phyloP scores from a whole-genome alignment of 768 basidiomycete genomes.

The Russula virescens region DNA sequence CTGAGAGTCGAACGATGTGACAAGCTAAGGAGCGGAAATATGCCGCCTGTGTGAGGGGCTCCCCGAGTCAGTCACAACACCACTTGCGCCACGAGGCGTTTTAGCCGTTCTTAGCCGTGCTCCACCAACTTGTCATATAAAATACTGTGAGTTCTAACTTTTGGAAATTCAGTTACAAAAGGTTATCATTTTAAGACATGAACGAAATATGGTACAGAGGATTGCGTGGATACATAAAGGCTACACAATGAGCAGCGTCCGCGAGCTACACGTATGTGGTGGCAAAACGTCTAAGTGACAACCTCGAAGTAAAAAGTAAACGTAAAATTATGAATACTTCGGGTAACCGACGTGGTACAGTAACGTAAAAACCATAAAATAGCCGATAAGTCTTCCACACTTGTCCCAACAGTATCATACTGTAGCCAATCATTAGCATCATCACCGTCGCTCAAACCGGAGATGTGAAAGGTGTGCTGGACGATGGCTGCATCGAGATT shows the following conservation, averaged over 20 bases:
- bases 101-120: conserved; percentile 6
- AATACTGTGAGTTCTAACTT: no score
- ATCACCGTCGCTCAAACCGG: conserved; percentile 2
- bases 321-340: neutral
- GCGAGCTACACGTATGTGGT: neutral
- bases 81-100: conserved; percentile 13
- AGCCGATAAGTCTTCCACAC: neutral
- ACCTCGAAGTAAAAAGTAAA: neutral
- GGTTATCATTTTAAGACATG: no score
- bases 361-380: conserved; percentile 7
- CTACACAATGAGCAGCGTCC: neutral
- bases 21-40: neutral
- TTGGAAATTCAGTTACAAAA: no score
- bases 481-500: conserved; percentile 2
- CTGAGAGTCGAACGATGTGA: neutral
- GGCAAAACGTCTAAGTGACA: no score
- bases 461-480: neutral
- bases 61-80: neutral
- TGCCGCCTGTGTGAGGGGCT: no score
- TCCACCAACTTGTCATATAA: no score
- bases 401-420: neutral
- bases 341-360: neutral
- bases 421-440: no score
- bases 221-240: neutral
- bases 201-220: neutral